Base-by-base conservation (phyloP, 2,329 filamentous ascomycete species). In the Dothistroma septosporum region DNA sequence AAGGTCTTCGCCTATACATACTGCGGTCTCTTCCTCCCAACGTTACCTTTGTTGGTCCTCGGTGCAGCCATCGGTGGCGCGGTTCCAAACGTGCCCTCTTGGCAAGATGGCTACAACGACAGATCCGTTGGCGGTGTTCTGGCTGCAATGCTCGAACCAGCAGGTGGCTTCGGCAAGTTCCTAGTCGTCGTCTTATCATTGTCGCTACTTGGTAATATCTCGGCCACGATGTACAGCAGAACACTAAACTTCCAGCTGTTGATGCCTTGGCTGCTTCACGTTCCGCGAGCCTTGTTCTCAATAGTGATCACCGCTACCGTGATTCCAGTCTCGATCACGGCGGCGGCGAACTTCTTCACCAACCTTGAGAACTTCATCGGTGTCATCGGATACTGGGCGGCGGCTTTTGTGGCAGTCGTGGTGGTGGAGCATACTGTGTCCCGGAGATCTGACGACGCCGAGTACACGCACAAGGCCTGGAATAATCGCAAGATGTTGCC, bases 341-440 rank as follows among this genome's bases (percentile, higher is more conserved):
- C 77, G 0, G 75, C 77, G 1, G 72, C 76, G 55, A 72, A 72
- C 44, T 71, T 80, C 9, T 79, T 78, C 63, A 68, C 74, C 14
- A 74, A 78, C 33, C 76, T 79, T 59, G 73, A 78, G 55, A 75
- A 77, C 55, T 78, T 80, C 58, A 70, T 81, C n/a, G 76, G 77
- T 4, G 63, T 80, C 10, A 80, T 80, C 60, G 76, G 77, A 9
- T 80, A 81, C 61, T 80, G 78, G 78, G 68, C 77, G 4, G 69
- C 75, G 24, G 77, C 78, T 32, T 80, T 76, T 69, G 66, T 79
- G 55, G 72, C 74, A 16, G 76, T 80, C 24, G 69, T 76, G 8
- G 55, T 77, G 0, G 71, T 77, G 53, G 76, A 80, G 64, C 74
- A 79, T 58, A 19, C 76, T 12, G 58, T 78, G 7, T 80, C 80